These are phyloP conservation scores for Mycena crocata DNA, from an alignment of 768 basidiomycete species.

Conservation along the genomic window DNA sequence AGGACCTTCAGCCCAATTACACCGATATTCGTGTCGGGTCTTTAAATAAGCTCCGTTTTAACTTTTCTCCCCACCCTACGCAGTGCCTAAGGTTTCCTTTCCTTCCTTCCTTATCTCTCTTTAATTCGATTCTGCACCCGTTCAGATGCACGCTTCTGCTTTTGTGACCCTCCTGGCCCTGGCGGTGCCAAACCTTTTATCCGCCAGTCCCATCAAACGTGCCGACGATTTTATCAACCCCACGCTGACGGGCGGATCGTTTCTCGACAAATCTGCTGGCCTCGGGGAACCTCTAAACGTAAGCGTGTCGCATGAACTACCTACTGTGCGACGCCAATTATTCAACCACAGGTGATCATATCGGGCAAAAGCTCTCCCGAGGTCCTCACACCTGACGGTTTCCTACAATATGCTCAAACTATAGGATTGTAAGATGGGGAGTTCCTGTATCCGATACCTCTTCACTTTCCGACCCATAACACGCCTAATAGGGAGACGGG, in stretches of 20 bases:
- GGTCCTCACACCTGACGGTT: slow-evolving; percentile 53
- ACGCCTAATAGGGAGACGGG: slow-evolving; percentile 60
- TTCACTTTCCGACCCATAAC: slow-evolving; percentile 50
- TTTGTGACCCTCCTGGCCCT: not conserved
- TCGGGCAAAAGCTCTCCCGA: slow-evolving; percentile 55
- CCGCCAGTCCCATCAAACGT: slow-evolving; percentile 4
- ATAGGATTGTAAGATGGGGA: slow-evolving; percentile 54
- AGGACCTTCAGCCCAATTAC: not conserved
- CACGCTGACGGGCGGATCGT: slow-evolving; percentile 3
- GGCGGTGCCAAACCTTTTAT: not conserved
- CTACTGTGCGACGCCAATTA: not conserved
- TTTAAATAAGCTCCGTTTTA: not conserved
- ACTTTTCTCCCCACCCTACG: not conserved
- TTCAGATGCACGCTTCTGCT: not conserved
- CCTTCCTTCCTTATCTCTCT: not conserved
- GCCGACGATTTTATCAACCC: slow-evolving; percentile 17
- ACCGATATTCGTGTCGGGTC: not conserved
- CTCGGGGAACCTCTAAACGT: slow-evolving; percentile 61
- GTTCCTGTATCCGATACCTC: not conserved
- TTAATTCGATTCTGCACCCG: not conserved
- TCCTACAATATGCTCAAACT: slow-evolving; percentile 56
- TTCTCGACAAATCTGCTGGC: slow-evolving; percentile 35
- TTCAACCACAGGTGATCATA: slow-evolving; percentile 47
- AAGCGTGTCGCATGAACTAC: not conserved
- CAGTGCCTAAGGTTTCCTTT: not conserved